Evolutionary conservation across 2,329 filamentous ascomycete species (phyloP).

Genomic region (Colletotrichum theobromicola): DNA sequence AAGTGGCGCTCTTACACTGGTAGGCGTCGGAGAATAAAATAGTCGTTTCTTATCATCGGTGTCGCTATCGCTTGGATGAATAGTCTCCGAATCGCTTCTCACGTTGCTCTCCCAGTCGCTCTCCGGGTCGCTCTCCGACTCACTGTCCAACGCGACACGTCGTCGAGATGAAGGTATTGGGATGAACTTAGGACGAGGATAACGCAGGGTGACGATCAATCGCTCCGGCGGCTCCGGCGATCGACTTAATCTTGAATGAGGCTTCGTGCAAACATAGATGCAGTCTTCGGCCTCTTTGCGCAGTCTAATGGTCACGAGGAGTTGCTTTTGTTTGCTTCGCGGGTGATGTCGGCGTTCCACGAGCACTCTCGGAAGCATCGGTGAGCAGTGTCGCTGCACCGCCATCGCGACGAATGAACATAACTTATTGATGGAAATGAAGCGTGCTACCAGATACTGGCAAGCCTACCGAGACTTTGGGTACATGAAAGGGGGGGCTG

Average conservation of each 20-base stretch:
- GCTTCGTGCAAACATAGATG: not conserved
- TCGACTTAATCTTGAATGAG: not conserved
- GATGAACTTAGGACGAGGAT: not conserved
- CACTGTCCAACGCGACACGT: not conserved
- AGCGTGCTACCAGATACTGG: not conserved
- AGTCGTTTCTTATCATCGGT: not conserved
- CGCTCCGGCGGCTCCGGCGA: not conserved
- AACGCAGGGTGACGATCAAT: not conserved
- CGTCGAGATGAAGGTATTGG: not conserved
- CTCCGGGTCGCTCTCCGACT: not conserved
- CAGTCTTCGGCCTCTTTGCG: not conserved
- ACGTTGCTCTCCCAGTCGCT: too few relatives aligned
- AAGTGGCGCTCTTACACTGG: not conserved
- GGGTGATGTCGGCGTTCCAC: not conserved
- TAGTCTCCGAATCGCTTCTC: not conserved
- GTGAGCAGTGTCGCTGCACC: not conserved
- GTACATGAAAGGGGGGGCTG: not conserved
- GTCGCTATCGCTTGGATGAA: not conserved
- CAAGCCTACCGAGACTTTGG: not conserved
- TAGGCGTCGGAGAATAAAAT: not conserved
- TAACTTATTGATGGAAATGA: not conserved
- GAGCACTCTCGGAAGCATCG: not conserved
- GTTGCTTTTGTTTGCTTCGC: not conserved
- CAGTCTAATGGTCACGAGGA: not conserved
- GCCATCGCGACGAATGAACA: not conserved